Evolutionary conservation across 2,329 filamentous ascomycete species (phyloP), one percentile per base, ranked within the genome.

Genomic region (Hirsutella thompsonii): DNA sequence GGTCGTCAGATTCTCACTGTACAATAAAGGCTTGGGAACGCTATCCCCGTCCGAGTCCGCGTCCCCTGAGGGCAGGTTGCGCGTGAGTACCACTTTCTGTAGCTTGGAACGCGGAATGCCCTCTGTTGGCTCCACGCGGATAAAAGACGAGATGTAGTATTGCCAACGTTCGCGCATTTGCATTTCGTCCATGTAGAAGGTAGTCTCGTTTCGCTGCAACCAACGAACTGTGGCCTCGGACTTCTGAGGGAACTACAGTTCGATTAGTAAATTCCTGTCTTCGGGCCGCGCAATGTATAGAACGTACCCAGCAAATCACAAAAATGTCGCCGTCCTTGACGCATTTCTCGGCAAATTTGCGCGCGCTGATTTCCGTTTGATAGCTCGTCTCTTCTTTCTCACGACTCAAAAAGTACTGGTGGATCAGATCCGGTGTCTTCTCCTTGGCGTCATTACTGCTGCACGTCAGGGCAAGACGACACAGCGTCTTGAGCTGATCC

Each of bases 281-380:
- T 4, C 32, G 11, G 6, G 5, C 32, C 28, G 4, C n/a, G 32
- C 11, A 6, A 11, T 6, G 11, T 11, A 8, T 9, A 16, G 16
- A 20, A 79, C 87, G 74, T 79, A 95, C 90, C 70, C 83, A 96
- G 56, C 81, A 80, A 49, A 96, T 81, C 38, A 87, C 79, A 61
- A 94, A 96, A 47, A 94, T 76, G 54, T 96, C 90, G 14, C 83
- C 83, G 48, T 96, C 90, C 66, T 93, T 94, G 49, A 92, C 79
- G 55, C 87, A 80, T 62, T 92, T 92, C 62, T 95, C 88, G 1
- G 92, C 88, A 56, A 87, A 86, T 61, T 93, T 94, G 46, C 90
- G 79, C 45, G 90, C 87, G 53, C 83, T 85, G 45, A 94, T 86
- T 66, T 96, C 90, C 23, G 82, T 81, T 59, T 92, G 81, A 52